phyloP scores from a whole-genome alignment of 345 rosid species.

The Populus euphratica region DNA sequence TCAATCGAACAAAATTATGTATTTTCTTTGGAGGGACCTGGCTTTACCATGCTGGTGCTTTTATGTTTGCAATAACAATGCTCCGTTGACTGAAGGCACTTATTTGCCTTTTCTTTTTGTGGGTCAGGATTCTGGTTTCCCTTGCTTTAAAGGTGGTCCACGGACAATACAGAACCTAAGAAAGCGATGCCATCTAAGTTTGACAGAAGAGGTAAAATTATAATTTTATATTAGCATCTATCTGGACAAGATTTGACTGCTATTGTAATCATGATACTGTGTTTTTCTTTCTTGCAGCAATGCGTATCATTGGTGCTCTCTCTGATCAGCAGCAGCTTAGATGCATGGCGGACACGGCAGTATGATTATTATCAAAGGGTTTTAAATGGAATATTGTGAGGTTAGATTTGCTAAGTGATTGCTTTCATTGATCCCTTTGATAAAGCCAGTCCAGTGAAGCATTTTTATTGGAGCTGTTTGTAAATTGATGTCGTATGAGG shows the following conservation, averaged over 20 bases:
- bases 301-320: conserved; percentile 98
- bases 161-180: conserved; percentile 89
- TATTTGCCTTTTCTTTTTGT: conserved; percentile 7
- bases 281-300: conserved; percentile 63
- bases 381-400: conserved; percentile 90
- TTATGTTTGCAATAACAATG: not conserved
- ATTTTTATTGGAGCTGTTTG: conserved; percentile 6
- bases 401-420: conserved; percentile 17
- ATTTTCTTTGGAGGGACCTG: not conserved
- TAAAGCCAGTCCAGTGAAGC: conserved; percentile 22
- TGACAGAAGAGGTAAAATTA: conserved; percentile 86
- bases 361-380: conserved; percentile 98
- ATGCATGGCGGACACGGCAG: conserved; percentile 99
- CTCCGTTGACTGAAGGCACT: conserved; percentile 5
- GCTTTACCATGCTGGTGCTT: not conserved
- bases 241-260: not conserved
- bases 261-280: conserved; percentile 11
- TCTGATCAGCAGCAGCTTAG: conserved; percentile 95
- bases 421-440: conserved; percentile 12
- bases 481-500: conserved; percentile 1
- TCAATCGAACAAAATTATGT: not conserved
- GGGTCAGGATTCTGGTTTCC: conserved; percentile 90
- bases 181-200: conserved; percentile 87
- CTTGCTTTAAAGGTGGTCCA: conserved; percentile 98
- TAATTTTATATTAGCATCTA: conserved; percentile 1